phyloP scores from a whole-genome alignment of 305 asterid species.

The Fraxinus albicans region DNA sequence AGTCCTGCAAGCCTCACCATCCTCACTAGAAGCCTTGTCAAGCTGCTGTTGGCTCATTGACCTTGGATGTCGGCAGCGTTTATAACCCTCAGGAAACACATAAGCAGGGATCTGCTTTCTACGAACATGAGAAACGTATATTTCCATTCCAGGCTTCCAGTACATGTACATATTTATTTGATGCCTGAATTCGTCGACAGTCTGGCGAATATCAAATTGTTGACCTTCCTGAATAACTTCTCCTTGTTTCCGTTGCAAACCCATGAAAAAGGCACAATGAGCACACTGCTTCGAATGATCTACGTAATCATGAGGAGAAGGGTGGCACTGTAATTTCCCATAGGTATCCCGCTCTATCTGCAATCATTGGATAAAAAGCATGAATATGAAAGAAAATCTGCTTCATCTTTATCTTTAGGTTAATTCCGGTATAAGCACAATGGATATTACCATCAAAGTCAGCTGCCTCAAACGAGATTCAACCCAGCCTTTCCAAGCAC shows the following conservation, averaged over 20 bases:
- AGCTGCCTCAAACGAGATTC: conserved; percentile 94
- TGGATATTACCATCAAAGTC: conserved; percentile 71
- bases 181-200: conserved; percentile 91
- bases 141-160: conserved; percentile 97
- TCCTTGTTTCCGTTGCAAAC: conserved; percentile 88
- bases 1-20: conserved; percentile 41
- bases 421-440: neutral
- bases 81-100: conserved; percentile 80
- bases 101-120: conserved; percentile 84
- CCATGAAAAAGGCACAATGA: conserved; percentile 86
- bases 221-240: conserved; percentile 87
- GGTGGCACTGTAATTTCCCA: conserved; percentile 92
- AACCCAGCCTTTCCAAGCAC: conserved; percentile 99
- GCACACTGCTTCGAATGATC: conserved; percentile 71
- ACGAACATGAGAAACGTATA: conserved; percentile 87
- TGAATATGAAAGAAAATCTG: conserved; percentile 23
- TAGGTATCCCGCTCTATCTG: conserved; percentile 95
- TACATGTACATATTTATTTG: conserved; percentile 65
- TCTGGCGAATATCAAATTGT: conserved; percentile 88
- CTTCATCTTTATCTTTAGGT: neutral
- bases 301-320: conserved; percentile 71
- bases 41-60: conserved; percentile 39
- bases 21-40: conserved; percentile 40
- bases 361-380: conserved; percentile 32
- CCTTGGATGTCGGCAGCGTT: conserved; percentile 56